These are phyloP conservation scores for Chloromonas sp. DNA, from an alignment of 163 green algal genomes.

Conservation along the genomic window DNA sequence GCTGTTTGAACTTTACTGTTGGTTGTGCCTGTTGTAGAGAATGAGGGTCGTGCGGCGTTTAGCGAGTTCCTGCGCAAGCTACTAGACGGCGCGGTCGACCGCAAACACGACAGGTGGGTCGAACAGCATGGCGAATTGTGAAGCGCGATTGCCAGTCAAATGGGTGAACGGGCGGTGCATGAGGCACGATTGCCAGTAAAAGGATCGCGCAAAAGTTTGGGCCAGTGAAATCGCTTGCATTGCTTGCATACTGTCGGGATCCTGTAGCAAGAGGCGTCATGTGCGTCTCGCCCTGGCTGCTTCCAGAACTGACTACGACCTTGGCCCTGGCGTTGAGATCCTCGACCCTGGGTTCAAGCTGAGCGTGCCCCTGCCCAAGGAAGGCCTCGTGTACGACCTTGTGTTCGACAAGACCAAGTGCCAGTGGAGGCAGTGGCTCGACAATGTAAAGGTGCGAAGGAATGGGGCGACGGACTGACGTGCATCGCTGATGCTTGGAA, in stretches of 20 bases:
- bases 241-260: too few species aligned
- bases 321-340: constrained; percentile 61
- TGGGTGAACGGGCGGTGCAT: too few species aligned
- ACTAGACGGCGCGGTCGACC: constrained; percentile 26
- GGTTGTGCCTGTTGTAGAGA: constrained; percentile 19
- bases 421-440: constrained; percentile 57
- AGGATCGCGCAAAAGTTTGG: too few species aligned
- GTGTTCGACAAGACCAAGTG: constrained; percentile 52
- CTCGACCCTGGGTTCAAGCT: neutral
- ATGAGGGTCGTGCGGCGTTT: constrained; percentile 46
- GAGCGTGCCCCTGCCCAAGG: constrained; percentile 17
- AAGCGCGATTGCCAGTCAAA: too few species aligned
- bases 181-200: too few species aligned
- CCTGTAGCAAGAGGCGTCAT: too few species aligned
- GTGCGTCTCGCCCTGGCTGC: neutral
- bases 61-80: constrained; percentile 59
- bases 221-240: too few species aligned
- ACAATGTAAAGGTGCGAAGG: constrained; percentile 26
- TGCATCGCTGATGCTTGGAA: too few species aligned
- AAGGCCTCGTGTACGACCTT: constrained; percentile 66
- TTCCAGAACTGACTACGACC: constrained; percentile 51
- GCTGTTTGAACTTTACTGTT: too few species aligned
- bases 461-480: too few species aligned
- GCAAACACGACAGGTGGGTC: neutral
- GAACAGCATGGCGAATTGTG: too few species aligned